Base-by-base conservation (phyloP, 495 filamentous ascomycete species). In the Rhizodiscina lignyota region DNA sequence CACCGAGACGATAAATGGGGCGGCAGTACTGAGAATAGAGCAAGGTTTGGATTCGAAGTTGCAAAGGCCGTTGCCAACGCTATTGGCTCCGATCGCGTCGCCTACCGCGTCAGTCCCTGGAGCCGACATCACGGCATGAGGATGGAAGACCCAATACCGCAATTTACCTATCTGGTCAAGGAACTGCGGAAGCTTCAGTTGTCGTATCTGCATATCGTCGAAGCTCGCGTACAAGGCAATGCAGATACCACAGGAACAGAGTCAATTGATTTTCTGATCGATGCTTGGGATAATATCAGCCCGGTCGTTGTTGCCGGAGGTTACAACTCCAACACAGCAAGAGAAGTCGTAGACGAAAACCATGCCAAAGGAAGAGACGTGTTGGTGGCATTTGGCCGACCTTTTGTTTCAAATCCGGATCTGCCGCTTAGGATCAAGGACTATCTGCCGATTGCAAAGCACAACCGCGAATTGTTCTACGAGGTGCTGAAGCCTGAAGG, bases 401-500 rank as follows among this genome's bases (percentile, higher is more conserved):
- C 58, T 22, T 87, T 72, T 42, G 76, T 79, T 36, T 60, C 74
- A 35, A 85, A 70, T 38, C 80, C 80, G 2, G 80, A 85, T 51
- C 47, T 87, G 43, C 60, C 66, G 2, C 80, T 72, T 47, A 59
- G 70, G 36, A 36, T 84, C 5, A 52, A 63, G 52, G 47, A 74
- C 31, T 66, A 65, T 0, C 59, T 82, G 28, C 46, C 52, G 18
- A 52, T 83, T 21, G 58, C 49, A 18, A 50, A 50, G 15, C 80
- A 79, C 48, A 48, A 81, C 35, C 51, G 70, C 2, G 47, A 55
- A 0, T 63, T 59, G 0, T 82, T 84, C 46, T 83, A 84, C 42
- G 52, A 48, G 5, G 53, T 61, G 39, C 42, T 59, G 12, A 48
- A 43, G 30, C 31, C 48, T 31, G 59, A 61, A 37, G 80, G 80